Evolutionary conservation across 2,329 filamentous ascomycete species (phyloP).

Genomic region (Colletotrichum sp.): DNA sequence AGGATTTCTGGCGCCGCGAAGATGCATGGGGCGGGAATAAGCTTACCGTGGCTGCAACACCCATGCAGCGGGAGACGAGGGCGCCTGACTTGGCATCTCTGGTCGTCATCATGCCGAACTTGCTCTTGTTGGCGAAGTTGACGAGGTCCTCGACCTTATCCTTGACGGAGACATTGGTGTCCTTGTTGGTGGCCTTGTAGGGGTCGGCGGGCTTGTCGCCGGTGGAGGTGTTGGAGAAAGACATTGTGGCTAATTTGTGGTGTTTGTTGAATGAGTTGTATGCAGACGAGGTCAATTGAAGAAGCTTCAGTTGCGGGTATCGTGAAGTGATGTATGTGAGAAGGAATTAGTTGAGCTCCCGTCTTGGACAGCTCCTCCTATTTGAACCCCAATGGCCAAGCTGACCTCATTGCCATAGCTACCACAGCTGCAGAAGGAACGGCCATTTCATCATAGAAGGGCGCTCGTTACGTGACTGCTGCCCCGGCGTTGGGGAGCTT

Average conservation of each 20-base stretch:
- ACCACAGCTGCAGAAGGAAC: slow-evolving; percentile 4
- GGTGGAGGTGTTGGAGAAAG: slow-evolving; percentile 64
- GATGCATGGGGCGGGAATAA: background rate
- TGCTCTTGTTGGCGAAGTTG: slow-evolving; percentile 73
- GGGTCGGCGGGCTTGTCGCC: slow-evolving; percentile 73
- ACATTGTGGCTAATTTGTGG: slow-evolving; percentile 11
- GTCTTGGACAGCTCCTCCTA: background rate
- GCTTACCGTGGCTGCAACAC: slow-evolving; percentile 77
- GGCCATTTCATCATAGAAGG: slow-evolving; percentile 20
- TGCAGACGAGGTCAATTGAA: background rate
- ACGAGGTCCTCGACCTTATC: slow-evolving; percentile 79
- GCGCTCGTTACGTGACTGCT: background rate
- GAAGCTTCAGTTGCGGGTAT: background rate
- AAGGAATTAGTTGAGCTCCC: no score
- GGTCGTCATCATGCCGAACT: slow-evolving; percentile 92
- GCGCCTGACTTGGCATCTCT: slow-evolving; percentile 67
- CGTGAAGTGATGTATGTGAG: background rate
- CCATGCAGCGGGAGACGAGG: slow-evolving; percentile 86
- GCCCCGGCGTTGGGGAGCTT: background rate
- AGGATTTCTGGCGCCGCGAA: background rate
- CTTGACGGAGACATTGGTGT: slow-evolving; percentile 67
- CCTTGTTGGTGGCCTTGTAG: slow-evolving; percentile 76
- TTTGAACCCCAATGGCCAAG: slow-evolving; percentile 9
- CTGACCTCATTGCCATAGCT: slow-evolving; percentile 15
- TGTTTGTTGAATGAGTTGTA: background rate